These are phyloP conservation scores for Ilyonectria robusta DNA, from an alignment of 2,329 filamentous ascomycete species.

Conservation along the genomic window DNA sequence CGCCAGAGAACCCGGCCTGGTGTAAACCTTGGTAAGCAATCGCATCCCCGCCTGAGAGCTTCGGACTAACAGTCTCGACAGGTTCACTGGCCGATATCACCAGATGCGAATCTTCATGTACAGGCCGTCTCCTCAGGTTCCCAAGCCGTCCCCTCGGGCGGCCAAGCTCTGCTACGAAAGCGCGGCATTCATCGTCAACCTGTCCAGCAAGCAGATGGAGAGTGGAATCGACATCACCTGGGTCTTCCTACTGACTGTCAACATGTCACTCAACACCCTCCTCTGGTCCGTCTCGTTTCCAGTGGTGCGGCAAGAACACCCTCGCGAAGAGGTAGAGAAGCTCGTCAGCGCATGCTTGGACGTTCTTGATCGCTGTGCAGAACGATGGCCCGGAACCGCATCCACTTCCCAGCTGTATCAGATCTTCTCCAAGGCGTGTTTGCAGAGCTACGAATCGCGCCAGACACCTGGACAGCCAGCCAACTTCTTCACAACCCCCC, in stretches of 20 bases:
- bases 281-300: slow-evolving; percentile 93
- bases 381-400: slow-evolving; percentile 91
- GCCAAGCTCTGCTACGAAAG: slow-evolving; percentile 88
- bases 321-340: slow-evolving; percentile 81
- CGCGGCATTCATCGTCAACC: slow-evolving; percentile 83
- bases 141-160: slow-evolving; percentile 84
- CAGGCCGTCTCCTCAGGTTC: slow-evolving; percentile 91
- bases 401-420: slow-evolving; percentile 88
- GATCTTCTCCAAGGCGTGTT: slow-evolving; percentile 87
- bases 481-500: slow-evolving; percentile 54
- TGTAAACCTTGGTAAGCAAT: slow-evolving; percentile 82
- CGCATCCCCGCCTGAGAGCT: background rate
- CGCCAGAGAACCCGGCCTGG: slow-evolving; percentile 79
- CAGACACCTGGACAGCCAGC: slow-evolving; percentile 41
- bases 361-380: slow-evolving; percentile 83
- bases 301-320: slow-evolving; percentile 81
- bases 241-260: slow-evolving; percentile 91
- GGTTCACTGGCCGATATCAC: slow-evolving; percentile 80
- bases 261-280: slow-evolving; percentile 92
- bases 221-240: slow-evolving; percentile 87
- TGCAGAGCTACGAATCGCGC: slow-evolving; percentile 85
- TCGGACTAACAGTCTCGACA: slow-evolving; percentile 48
- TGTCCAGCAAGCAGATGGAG: slow-evolving; percentile 85
- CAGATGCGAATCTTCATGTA: slow-evolving; percentile 91
- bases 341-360: slow-evolving; percentile 83